Base-by-base conservation (phyloP, 176 grass and related monocot genomes). In the Eremochloa ophiuroides region DNA sequence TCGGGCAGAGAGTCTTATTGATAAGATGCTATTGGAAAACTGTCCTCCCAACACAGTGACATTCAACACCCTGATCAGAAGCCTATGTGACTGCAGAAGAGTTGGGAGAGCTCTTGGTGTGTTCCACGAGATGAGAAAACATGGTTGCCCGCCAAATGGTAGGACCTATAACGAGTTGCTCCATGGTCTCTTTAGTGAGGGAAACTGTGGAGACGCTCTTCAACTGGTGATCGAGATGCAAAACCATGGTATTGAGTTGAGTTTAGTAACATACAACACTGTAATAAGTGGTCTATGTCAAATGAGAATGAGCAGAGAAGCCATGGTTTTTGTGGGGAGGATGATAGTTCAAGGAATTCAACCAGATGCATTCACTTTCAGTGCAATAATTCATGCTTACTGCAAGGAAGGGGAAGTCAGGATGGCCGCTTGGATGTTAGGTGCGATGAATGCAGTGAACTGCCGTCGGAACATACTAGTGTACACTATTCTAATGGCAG, bases 131-230 rank as follows among this genome's bases (percentile, higher is more conserved):
- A 98, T 98, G 92, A 86, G 58, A 69, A 88, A 82, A 37, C 55
- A 82, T 37, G 73, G 89, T 25, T 98, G 87, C 47, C 20, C 9
- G 18, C 92, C 88, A 67, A 94, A 89, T 46, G 85, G 33, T 7
- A 90, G 88, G 76, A 94, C 88, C 71, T 94, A 91, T 59, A 94
- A 93, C 34, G 81, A 85, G 76, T 93, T 98, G 81, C 70, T 98
- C 43, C 61, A 87, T 91, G 95, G 88, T 25, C 71, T 93, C 66
- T 94, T 77, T 76, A 90, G 83, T 73, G 90, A 89, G 78, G 86
- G 80, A 85, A 66, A 79, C 29, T 7, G 2, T 37, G 62, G 65
- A 86, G 77, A 64, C 11, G 90, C 86, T 61, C 74, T 94, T 64
- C 30, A 41, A 76, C 73, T 98, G 77, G 76, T 86, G 65, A 86